Base-by-base conservation (phyloP, 2,329 filamentous ascomycete genomes). In the Rutstroemia sydowiana region DNA sequence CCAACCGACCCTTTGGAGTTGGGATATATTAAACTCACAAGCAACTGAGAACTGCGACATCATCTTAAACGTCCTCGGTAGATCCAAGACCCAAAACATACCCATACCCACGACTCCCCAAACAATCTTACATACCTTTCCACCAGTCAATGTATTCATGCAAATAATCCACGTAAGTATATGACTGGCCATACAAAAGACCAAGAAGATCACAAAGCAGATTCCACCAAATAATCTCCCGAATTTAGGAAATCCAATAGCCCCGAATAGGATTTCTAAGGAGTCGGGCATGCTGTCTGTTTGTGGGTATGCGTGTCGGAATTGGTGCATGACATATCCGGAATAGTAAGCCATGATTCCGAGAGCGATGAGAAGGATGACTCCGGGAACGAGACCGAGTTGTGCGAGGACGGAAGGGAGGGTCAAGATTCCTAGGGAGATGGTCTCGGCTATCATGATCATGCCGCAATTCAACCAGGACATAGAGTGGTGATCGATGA, bases 131-230 rank as follows among this genome's bases (percentile, higher is more conserved):
- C 79, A 84, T 2, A 72, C 70, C 0, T 69, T 72, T 58, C 78
- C 73, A 2, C 71, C 63, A 0, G 77, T 81, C 48, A 82, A 66
- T 2, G 71, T 73, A 57, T 81, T 81, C 67, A 82, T 71, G 56
- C 77, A 77, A 56, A 81, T 75, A 23, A 70, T 72, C 63, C 82
- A 82, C 2, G 77, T 79, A 48, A 82, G 67, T 16, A 83, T 67
- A 63, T 84, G 81, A 37, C 76, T 78, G 3, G 72, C 77, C 73
- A 81, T 79, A 59, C 80, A 72, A 66, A 83, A 82, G 18, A 83
- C 63, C 14, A 81, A 66, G 59, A 81, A 76, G n/a, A 81, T 61
- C 7, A 75, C 66, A 56, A 77, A 74, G 0, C 68, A 73, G 14
- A 69, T 59, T 6, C 75, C 77, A 40, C 79, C 69, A 28, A 82